phyloP scores from a whole-genome alignment of 1,139 yeast species.

The Pneumocystis oryctolagi region DNA sequence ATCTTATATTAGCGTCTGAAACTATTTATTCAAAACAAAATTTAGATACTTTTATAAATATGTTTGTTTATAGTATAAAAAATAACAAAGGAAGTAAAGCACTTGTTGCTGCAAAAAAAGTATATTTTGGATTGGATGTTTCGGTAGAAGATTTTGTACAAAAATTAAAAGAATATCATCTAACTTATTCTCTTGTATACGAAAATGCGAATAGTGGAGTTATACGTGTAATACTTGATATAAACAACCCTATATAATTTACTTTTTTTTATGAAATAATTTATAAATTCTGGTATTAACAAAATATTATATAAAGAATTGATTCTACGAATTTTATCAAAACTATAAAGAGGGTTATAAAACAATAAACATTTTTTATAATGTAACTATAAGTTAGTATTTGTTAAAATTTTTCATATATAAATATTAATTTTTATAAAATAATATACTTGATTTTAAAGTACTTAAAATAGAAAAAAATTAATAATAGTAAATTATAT shows the following conservation, averaged over 20 bases:
- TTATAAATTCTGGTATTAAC: not conserved
- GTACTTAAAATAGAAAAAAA: too few species aligned
- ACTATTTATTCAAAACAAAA: not conserved
- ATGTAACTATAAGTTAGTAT: slow-evolving; percentile 2
- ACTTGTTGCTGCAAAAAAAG: not conserved
- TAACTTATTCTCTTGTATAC: not conserved
- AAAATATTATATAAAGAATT: not conserved
- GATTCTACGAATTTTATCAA: not conserved
- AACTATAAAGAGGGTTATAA: not conserved
- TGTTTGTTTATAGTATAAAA: not conserved
- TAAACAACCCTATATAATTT: not conserved
- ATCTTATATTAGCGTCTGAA: not conserved
- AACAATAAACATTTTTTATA: not conserved
- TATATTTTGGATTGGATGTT: not conserved
- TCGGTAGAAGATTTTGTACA: not conserved
- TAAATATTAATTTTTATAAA: slow-evolving; percentile 73
- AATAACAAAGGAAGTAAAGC: not conserved
- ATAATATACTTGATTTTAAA: too few species aligned
- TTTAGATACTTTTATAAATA: not conserved
- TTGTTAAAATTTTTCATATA: slow-evolving; percentile 30
- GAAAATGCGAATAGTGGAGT: not conserved
- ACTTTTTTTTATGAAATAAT: not conserved
- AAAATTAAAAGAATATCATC: not conserved
- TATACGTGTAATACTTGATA: not conserved
- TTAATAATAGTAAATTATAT: too few species aligned